Percentiles rank a stretch among this genome's conserved stretches.
phyloP scores from a whole-genome alignment of 2,329 filamentous ascomycete genomes.

The Stachybotrys echinatus region DNA sequence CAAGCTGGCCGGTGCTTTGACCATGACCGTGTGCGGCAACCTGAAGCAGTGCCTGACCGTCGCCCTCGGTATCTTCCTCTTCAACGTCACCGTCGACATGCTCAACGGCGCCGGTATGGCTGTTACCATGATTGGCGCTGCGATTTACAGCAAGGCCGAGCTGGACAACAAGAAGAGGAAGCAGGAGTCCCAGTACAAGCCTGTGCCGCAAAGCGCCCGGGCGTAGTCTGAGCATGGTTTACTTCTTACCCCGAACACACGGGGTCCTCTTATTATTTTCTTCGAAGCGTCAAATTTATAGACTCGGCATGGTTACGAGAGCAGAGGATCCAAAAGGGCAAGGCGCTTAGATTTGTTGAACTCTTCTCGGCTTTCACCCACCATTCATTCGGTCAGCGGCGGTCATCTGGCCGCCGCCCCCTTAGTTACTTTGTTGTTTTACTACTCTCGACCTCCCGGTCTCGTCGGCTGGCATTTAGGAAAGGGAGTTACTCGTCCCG shows the following conservation, averaged over 20 bases:
- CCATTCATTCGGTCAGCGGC: background rate
- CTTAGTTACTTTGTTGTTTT: background rate
- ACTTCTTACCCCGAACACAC: background rate
- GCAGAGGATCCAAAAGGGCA: background rate
- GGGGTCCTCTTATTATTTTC: conserved; percentile 15
- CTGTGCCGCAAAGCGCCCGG: conserved; percentile 25
- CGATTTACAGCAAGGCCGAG: conserved; percentile 53
- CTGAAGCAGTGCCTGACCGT: conserved; percentile 54
- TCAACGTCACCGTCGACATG: conserved; percentile 43
- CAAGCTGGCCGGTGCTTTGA: conserved; percentile 51
- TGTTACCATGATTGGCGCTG: conserved; percentile 49
- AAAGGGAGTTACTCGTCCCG: background rate
- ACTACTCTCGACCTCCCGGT: background rate
- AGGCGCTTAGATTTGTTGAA: background rate
- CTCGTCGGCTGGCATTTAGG: background rate
- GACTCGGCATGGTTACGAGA: background rate
- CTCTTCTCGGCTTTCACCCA: background rate
- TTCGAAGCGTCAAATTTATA: conserved; percentile 6
- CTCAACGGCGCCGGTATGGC: conserved; percentile 52
- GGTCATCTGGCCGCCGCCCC: background rate
- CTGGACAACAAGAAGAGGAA: conserved; percentile 39
- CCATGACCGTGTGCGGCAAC: conserved; percentile 56
- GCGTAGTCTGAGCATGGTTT: background rate
- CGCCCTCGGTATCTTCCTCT: conserved; percentile 46
- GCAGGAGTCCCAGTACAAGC: conserved; percentile 25